Evolutionary conservation across 2,329 filamentous ascomycete species (phyloP), one percentile per base, ranked within the genome.

Genomic region (Fusarium redolens): DNA sequence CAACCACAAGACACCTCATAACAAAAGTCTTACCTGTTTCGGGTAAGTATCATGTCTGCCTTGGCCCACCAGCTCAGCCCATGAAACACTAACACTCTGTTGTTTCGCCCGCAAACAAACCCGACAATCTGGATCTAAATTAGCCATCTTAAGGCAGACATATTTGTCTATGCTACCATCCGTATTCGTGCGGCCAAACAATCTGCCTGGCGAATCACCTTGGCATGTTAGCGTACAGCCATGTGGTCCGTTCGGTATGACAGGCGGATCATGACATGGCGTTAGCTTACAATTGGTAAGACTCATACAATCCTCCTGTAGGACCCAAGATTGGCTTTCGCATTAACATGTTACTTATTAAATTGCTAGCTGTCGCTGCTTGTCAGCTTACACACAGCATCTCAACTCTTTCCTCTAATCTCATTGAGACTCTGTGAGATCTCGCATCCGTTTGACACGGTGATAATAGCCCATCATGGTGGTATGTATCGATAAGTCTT

Each of bases 401-500:
- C 43, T 43, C 28, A 45, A 47, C 12, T 25, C 28, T n/a, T 25
- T 13, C 25, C 22, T 22, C 22, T 22, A 22, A 22, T 33, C 14
- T 14, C 28, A 17, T 4, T 25, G 44, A 38, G 37, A 28, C 30
- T 61, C 55, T 58, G 61, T 8, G 33, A 64, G 59, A 33, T 28
- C 64, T 61, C 33, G 30, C 13, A 47, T 35, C 40, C 55, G 35
- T 50, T 59, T 33, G 38, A 64, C 14, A 61, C 59, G 43, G 44
- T 43, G 14, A 11, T 51, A 38, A 56, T 67, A 63, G 66, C 44
- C 47, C 66, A 68, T 14, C 57, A 73, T 73, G 70, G 67, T 22
- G 22, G 22, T 22, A 22, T 22, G 22, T 22, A 22, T 22, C 22
- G 22, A 22, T 22, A 22, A 22, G 22, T 22, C 22, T 22, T 22